Evolutionary conservation across 208 protist species (phyloP).

Genomic region (Plasmodiophora brassicae): DNA sequence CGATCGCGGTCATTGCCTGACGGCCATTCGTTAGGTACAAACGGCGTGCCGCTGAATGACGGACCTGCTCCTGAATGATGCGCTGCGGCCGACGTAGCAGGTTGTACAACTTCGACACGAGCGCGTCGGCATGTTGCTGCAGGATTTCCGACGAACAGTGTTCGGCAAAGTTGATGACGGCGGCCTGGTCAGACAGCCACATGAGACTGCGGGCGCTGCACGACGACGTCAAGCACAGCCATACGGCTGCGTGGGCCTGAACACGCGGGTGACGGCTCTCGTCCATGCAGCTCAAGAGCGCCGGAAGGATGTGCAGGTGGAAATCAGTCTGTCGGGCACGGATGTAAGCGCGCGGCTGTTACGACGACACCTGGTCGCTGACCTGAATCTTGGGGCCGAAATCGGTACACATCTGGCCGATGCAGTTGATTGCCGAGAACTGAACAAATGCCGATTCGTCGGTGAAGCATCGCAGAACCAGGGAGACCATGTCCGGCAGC

Average conservation of each 20-base stretch:
- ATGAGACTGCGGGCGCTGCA: constrained; percentile 50
- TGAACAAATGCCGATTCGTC: constrained; percentile 71
- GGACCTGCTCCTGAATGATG: constrained; percentile 44
- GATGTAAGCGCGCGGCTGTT: neutral
- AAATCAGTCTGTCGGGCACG: neutral
- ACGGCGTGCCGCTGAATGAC: constrained; percentile 33
- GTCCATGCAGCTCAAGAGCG: constrained; percentile 61
- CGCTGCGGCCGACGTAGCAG: neutral
- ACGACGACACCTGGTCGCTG: neutral
- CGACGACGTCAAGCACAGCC: neutral
- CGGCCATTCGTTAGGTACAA: no score
- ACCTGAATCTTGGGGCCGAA: constrained; percentile 60
- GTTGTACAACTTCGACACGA: neutral
- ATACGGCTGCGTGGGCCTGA: constrained; percentile 11
- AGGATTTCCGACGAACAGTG: constrained; percentile 50
- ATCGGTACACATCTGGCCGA: constrained; percentile 73
- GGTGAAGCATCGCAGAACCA: constrained; percentile 22
- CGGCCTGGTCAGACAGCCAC: constrained; percentile 60
- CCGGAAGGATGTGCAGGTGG: constrained; percentile 55
- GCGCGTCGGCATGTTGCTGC: constrained; percentile 41
- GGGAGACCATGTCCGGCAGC: constrained; percentile 58
- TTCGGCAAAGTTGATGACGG: constrained; percentile 74
- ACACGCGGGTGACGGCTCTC: constrained; percentile 55
- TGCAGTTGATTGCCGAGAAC: constrained; percentile 70
- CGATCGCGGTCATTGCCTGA: constrained; percentile 72